phyloP scores from a whole-genome alignment of 83 land plant species.

The Thuja plicata region DNA sequence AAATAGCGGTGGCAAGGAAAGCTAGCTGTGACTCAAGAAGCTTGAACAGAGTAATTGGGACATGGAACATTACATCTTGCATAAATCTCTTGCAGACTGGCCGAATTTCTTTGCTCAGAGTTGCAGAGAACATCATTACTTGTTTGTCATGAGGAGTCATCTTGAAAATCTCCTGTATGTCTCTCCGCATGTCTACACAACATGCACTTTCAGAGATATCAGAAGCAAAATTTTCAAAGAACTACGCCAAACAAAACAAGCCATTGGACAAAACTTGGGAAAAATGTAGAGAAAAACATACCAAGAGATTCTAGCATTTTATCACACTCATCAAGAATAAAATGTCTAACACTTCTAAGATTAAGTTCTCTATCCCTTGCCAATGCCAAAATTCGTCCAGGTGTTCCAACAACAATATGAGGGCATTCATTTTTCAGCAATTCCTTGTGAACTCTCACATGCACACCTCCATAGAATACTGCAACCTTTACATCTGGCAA shows the following conservation, averaged over 20 bases:
- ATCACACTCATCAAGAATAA: constrained; percentile 99
- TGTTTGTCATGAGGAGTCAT: constrained; percentile 99
- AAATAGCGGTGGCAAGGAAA: background rate
- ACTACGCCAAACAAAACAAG: background rate
- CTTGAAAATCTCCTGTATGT: constrained; percentile 98
- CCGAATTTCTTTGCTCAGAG: constrained; percentile 98
- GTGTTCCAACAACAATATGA: constrained; percentile 98
- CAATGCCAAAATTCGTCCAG: constrained; percentile 89
- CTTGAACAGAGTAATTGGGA: constrained; percentile 35
- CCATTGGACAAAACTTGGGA: background rate
- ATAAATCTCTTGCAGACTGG: constrained; percentile 99
- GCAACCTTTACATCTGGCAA: constrained; percentile 91
- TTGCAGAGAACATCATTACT: constrained; percentile 99
- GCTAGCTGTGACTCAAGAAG: background rate
- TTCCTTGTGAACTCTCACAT: constrained; percentile 85
- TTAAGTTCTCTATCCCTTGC: constrained; percentile 90
- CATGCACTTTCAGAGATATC: constrained; percentile 15
- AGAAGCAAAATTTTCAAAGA: background rate
- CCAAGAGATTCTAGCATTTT: constrained; percentile 98
- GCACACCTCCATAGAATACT: constrained; percentile 97
- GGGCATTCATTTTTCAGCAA: constrained; percentile 97
- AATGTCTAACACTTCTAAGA: constrained; percentile 96
- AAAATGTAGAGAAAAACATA: constrained; percentile 27
- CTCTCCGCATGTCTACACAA: constrained; percentile 93
- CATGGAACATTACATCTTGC: constrained; percentile 97